phyloP scores from a whole-genome alignment of 1,139 yeast genomes.

The Yamadazyma atmosphaerica region DNA sequence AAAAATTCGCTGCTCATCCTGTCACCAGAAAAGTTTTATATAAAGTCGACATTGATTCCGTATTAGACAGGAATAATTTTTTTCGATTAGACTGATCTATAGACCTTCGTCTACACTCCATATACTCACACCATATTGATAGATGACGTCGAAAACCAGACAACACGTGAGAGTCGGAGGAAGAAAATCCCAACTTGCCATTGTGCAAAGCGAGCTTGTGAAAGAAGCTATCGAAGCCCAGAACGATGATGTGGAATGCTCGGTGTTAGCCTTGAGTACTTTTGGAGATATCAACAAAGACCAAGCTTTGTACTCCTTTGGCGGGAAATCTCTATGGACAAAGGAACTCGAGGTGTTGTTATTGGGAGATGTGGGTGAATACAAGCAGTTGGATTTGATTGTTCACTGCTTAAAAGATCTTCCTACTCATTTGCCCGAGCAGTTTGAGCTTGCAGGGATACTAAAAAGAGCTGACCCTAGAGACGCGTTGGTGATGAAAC shows the following conservation, averaged over 20 bases:
- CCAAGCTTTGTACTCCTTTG: slow-evolving; percentile 88
- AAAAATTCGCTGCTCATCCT: background rate
- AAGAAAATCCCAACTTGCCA: slow-evolving; percentile 83
- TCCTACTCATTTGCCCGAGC: slow-evolving; percentile 91
- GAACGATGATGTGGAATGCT: slow-evolving; percentile 60
- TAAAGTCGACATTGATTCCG: background rate
- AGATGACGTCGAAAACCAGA: background rate
- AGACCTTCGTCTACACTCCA: no score
- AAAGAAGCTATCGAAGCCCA: slow-evolving; percentile 56
- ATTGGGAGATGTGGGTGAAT: slow-evolving; percentile 59
- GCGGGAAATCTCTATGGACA: slow-evolving; percentile 96
- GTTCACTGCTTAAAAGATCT: slow-evolving; percentile 94
- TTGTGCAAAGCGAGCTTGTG: slow-evolving; percentile 78
- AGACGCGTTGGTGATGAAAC: slow-evolving; percentile 86
- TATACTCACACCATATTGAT: no score
- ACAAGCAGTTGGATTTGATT: slow-evolving; percentile 76
- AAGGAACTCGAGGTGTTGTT: slow-evolving; percentile 85
- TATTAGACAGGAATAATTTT: no score
- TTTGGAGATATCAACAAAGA: slow-evolving; percentile 86
- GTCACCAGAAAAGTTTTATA: slow-evolving; percentile 1
- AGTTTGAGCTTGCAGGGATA: slow-evolving; percentile 86
- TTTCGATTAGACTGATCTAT: no score
- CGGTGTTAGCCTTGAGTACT: slow-evolving; percentile 79
- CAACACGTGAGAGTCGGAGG: slow-evolving; percentile 66
- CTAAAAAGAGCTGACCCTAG: slow-evolving; percentile 86